Percentiles rank a stretch among this genome's conserved stretches.
Conservation (phyloP, 805 yeast genomes). For the Saccharomycopsis olivae region DNA sequence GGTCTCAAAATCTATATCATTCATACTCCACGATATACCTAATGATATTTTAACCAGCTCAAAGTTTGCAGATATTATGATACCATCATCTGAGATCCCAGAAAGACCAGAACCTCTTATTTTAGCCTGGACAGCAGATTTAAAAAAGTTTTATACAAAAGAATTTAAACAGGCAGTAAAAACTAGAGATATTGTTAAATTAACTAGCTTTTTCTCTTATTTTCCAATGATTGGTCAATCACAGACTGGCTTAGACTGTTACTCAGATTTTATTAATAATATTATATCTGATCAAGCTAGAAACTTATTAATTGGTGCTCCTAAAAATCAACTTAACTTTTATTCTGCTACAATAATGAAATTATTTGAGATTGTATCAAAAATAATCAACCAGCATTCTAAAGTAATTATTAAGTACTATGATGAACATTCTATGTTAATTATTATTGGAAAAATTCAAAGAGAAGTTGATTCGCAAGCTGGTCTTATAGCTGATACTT, state of each 20-base stretch:
- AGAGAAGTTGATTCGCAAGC: constrained; percentile 89
- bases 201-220: constrained; percentile 72
- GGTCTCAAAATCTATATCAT: constrained; percentile 62
- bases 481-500: constrained; percentile 78
- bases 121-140: constrained; percentile 44
- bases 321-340: constrained; percentile 35
- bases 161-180: constrained; percentile 67
- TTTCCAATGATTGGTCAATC: constrained; percentile 79
- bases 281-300: constrained; percentile 76
- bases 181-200: constrained; percentile 49
- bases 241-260: constrained; percentile 62
- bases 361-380: constrained; percentile 74
- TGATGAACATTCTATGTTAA: constrained; percentile 49
- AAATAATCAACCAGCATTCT: constrained; percentile 78
- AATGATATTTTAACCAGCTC: constrained; percentile 41
- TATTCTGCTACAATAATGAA: constrained; percentile 53
- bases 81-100: constrained; percentile 81
- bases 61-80: constrained; percentile 64
- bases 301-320: constrained; percentile 40
- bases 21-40: constrained; percentile 44
- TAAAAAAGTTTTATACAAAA: constrained; percentile 44
- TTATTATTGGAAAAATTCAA: constrained; percentile 66
- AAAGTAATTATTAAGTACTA: constrained; percentile 67
- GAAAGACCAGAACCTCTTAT: constrained; percentile 59
- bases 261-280: constrained; percentile 77